These are phyloP conservation scores for Pinus tabuliformis DNA, from an alignment of 75 land plant genomes.

Conservation along the genomic window DNA sequence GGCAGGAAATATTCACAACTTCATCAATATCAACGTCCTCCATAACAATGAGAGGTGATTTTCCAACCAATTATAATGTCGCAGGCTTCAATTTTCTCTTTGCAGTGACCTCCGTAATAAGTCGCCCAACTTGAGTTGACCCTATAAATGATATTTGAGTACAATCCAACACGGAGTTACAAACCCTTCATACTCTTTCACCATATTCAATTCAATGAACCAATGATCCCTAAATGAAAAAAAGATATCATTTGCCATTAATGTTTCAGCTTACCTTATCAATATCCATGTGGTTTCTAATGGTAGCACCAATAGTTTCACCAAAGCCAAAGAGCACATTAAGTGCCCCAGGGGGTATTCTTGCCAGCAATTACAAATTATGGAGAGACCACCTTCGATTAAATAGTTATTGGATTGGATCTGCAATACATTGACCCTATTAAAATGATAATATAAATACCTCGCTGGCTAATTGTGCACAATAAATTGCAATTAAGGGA, in stretches of 20 bases:
- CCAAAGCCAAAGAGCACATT: constrained; percentile 83
- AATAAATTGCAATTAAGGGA: constrained; percentile 53
- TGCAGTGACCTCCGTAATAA: constrained; percentile 27
- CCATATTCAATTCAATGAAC: neutral
- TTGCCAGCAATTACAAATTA: constrained; percentile 39
- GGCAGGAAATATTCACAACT: constrained; percentile 32
- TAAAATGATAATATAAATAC: constrained; percentile 14
- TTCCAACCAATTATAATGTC: constrained; percentile 30
- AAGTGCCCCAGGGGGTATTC: constrained; percentile 83
- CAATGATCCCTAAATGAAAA: too few species aligned
- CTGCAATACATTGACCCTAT: too few species aligned
- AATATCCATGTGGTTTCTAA: constrained; percentile 83
- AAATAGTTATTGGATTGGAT: too few species aligned
- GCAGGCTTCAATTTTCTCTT: constrained; percentile 33
- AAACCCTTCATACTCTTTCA: neutral
- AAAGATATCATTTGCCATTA: neutral
- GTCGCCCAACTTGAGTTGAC: constrained; percentile 30
- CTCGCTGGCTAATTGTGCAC: constrained; percentile 62
- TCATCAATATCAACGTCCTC: constrained; percentile 26
- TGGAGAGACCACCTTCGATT: neutral
- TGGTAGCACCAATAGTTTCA: constrained; percentile 65
- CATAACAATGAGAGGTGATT: constrained; percentile 26
- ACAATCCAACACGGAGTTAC: too few species aligned
- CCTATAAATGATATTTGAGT: constrained; percentile 26
- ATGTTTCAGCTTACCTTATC: constrained; percentile 39